These are phyloP conservation scores for Pyronema omphalodes DNA, from an alignment of 495 filamentous ascomycete genomes.

Conservation along the genomic window DNA sequence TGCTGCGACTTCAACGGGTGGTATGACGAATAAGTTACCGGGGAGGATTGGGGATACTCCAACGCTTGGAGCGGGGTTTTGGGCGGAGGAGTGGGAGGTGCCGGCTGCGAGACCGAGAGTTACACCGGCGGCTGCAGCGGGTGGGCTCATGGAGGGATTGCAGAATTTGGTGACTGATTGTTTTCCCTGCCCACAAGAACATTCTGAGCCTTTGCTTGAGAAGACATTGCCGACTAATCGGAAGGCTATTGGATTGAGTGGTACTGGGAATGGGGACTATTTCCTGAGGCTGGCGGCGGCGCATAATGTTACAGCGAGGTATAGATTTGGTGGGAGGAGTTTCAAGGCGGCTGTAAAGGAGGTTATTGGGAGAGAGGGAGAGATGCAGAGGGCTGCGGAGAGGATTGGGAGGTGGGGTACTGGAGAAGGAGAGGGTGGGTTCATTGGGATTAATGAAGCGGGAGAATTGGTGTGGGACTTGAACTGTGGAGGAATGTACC, in stretches of 20 bases:
- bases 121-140: not conserved
- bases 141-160: not conserved
- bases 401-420: conserved; percentile 46
- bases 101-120: not conserved
- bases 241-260: conserved; percentile 53
- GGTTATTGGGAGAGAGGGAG: conserved; percentile 52
- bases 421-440: conserved; percentile 68
- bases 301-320: conserved; percentile 13
- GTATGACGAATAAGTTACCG: conserved; percentile 73
- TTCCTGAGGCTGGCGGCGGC: conserved; percentile 52
- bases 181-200: not conserved
- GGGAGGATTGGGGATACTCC: conserved; percentile 80
- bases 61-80: conserved; percentile 69
- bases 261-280: conserved; percentile 80
- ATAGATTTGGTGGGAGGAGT: conserved; percentile 23
- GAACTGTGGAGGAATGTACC: conserved; percentile 83
- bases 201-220: conserved; percentile 1
- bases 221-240: conserved; percentile 10
- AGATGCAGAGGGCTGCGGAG: conserved; percentile 58
- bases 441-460: conserved; percentile 59
- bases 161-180: not conserved
- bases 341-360: conserved; percentile 34
- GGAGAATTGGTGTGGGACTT: conserved; percentile 38
- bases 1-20: conserved; percentile 71
- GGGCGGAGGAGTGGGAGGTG: conserved; percentile 66